Evolutionary conservation across 140 eudicot genomes (phyloP).

Genomic region (Cichorium intybus): DNA sequence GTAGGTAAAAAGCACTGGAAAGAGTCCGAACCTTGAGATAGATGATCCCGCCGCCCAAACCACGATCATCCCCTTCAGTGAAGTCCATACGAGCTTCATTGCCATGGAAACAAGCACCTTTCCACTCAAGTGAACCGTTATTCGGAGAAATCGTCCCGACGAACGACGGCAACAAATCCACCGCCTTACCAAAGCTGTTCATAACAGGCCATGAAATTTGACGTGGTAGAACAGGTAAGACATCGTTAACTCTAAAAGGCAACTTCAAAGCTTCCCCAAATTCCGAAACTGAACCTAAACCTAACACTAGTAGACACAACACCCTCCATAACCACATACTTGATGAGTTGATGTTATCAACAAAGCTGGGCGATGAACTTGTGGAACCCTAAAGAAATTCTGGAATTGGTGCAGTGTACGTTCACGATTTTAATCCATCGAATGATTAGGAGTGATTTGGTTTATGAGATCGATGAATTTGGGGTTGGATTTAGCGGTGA

Average conservation of each 20-base stretch:
- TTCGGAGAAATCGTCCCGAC: constrained; percentile 81
- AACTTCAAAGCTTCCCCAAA: constrained; percentile 63
- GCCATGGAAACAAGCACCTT: constrained; percentile 77
- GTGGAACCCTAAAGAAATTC: not conserved
- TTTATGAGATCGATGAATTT: not conserved
- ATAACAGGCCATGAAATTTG: constrained; percentile 91
- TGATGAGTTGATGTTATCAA: constrained; percentile 2
- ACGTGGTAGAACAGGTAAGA: constrained; percentile 80
- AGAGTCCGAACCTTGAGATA: constrained; percentile 51
- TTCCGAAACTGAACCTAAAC: constrained; percentile 35
- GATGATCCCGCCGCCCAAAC: constrained; percentile 84
- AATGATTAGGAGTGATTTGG: constrained; percentile 4
- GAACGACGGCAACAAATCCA: constrained; percentile 89
- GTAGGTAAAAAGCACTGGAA: not conserved
- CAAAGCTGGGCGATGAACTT: not conserved
- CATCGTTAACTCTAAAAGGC: constrained; percentile 73
- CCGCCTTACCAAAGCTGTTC: constrained; percentile 75
- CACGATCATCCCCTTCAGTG: constrained; percentile 57
- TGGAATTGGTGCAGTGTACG: constrained; percentile 1
- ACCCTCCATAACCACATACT: constrained; percentile 17
- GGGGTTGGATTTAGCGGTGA: constrained; percentile 13
- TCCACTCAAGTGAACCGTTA: constrained; percentile 62
- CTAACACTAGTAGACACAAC: constrained; percentile 28
- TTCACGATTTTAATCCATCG: constrained; percentile 10
- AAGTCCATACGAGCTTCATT: constrained; percentile 72